Evolutionary conservation across 441 rosid genomes (phyloP), one percentile per base, ranked within the genome.

Genomic region (Erodium moschatum): DNA sequence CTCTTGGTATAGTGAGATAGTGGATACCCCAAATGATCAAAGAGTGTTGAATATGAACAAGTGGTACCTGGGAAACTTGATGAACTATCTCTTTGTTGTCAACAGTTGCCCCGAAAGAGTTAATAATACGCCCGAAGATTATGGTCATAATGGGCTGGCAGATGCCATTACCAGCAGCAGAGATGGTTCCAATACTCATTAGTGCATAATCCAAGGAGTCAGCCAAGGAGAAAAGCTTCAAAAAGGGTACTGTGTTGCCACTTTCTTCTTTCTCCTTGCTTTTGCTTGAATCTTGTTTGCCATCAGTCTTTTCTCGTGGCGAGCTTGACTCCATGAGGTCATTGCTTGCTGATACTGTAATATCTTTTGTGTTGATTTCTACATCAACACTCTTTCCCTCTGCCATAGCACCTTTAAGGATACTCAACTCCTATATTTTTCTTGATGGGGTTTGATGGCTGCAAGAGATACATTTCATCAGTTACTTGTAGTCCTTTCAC

Each of bases 181-280:
- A 85, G 38, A 86, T 64, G 19, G 95, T 66, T 19, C 91, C 96
- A 1, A 77, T 9, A 13, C 80, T 66, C 95, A 88, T 92, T 77
- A 92, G 78, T 4, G 74, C 5, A 7, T 73, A 16, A 74, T 88
- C 90, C 0, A 27, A 2, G 0, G 83, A 72, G 70, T 89, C 85
- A 2, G 97, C 89, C 68, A 89, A 89, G 0, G 84, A 70, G 70
- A 89, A 89, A 19, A 92, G 85, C 81, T 80, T 88, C 74, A 74
- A 73, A 77, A 84, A 79, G 0, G 92, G 87, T 35, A 89, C 87
- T 31, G 82, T 71, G 42, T 79, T 74, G 0, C 71, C 21, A 62
- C 76, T 78, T 63, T 79, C 84, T 16, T 83, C 79, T 65, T 70
- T 65, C 64, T 74, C 81, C 20, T 78, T 78, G 67, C 72, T 73